Evolutionary conservation across 352 stramenopile species (phyloP).

Genomic region (Thalassiosira mediterranea): DNA sequence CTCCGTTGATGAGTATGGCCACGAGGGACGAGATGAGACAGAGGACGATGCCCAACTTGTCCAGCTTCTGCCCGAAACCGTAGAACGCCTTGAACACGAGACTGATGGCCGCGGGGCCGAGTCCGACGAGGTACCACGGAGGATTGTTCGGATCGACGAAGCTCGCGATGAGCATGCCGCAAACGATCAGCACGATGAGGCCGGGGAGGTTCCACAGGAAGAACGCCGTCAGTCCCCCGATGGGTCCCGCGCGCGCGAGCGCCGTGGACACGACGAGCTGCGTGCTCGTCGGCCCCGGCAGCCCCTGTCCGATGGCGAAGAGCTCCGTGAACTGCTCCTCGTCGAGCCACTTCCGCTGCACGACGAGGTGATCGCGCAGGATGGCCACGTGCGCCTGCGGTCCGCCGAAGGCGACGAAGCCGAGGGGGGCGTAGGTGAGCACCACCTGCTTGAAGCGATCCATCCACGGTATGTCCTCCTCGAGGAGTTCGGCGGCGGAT

Average conservation of each 20-base stretch:
- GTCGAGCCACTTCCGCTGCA: conserved; percentile 89
- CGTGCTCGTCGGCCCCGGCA: conserved; percentile 90
- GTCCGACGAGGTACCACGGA: conserved; percentile 85
- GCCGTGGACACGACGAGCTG: conserved; percentile 90
- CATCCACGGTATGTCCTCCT: conserved; percentile 62
- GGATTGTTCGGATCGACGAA: conserved; percentile 84
- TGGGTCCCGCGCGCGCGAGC: conserved; percentile 85
- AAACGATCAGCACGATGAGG: conserved; percentile 85
- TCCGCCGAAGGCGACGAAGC: conserved; percentile 79
- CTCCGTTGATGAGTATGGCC: conserved; percentile 83
- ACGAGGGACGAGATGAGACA: conserved; percentile 83
- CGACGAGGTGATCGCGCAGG: conserved; percentile 82
- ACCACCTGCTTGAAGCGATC: conserved; percentile 69
- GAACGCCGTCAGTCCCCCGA: conserved; percentile 88
- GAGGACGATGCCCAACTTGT: conserved; percentile 71
- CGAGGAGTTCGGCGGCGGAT: conserved; percentile 14
- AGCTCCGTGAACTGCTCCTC: conserved; percentile 92
- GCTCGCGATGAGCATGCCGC: conserved; percentile 85
- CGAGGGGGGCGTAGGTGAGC: conserved; percentile 65
- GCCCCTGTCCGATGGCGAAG: conserved; percentile 89
- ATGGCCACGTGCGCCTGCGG: conserved; percentile 79
- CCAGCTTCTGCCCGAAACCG: conserved; percentile 71
- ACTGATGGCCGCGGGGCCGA: conserved; percentile 88
- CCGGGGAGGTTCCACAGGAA: conserved; percentile 88
- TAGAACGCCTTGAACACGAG: conserved; percentile 90